Evolutionary conservation across 176 grass and related monocot genomes (phyloP).

Genomic region (Hsuehochloa calcarea): DNA sequence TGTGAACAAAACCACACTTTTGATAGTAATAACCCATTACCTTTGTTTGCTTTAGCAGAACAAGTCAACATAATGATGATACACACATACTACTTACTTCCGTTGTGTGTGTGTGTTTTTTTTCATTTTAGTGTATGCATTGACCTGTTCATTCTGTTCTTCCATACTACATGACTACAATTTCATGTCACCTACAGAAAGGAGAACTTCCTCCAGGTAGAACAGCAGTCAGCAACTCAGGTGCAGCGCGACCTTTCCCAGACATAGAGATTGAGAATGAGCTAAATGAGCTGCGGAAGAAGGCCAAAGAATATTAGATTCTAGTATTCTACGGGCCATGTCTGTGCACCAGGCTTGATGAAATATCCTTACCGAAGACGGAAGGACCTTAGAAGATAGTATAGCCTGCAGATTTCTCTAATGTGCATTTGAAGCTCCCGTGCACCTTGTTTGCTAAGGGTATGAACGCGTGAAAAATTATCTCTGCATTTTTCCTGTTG

Average conservation of each 20-base stretch:
- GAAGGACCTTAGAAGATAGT: constrained; percentile 27
- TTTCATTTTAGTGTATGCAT: background rate
- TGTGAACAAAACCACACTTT: constrained; percentile 17
- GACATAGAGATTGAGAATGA: constrained; percentile 87
- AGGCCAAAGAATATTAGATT: constrained; percentile 75
- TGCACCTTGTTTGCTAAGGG: constrained; percentile 1
- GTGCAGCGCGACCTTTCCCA: constrained; percentile 44
- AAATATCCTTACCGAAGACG: constrained; percentile 15
- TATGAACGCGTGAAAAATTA: background rate
- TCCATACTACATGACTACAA: background rate
- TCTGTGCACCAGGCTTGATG: background rate
- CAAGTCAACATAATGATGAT: background rate
- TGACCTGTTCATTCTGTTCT: background rate
- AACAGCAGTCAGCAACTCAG: constrained; percentile 44
- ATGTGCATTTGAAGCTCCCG: constrained; percentile 4
- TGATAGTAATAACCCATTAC: background rate
- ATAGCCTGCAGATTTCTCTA: constrained; percentile 4
- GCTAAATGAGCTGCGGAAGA: constrained; percentile 78
- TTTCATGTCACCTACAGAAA: constrained; percentile 52
- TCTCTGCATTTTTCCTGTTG: constrained; percentile 17
- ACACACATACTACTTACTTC: background rate
- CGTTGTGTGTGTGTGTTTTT: background rate
- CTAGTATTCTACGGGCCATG: background rate
- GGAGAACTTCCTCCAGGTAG: constrained; percentile 83
- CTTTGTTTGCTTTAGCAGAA: constrained; percentile 4